Evolutionary conservation across 495 filamentous ascomycete genomes (phyloP), one percentile per base, ranked within the genome.

Genomic region (Tuber magnatum): DNA sequence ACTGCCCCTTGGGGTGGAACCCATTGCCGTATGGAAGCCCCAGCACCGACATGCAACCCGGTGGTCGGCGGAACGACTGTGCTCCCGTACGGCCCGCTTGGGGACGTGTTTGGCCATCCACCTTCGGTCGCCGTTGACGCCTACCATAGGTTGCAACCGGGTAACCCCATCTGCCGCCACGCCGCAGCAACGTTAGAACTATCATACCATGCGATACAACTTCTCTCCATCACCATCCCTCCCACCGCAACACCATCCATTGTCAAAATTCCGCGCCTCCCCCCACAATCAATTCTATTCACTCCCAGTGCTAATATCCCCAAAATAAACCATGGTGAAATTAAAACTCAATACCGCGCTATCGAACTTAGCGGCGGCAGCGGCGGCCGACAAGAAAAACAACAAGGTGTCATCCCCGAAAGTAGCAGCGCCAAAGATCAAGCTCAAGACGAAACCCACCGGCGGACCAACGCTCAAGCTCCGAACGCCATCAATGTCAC

Each of bases 401-500:
- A 83, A 85, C 16, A 88, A 86, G 75, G 65, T 68, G 43, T 84
- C 73, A 81, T 84, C 56, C 83, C 82, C 56, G 81, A 87, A 83
- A 86, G 85, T 82, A 78, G 86, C 43, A 68, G 81, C n/a, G 78
- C 81, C 81, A 24, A 83, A 83, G 76, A 80, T 83, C 69, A 83
- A 80, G 48, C 77, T 80, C 73, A 80, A 80, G 73, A 80, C 76
- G 68, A 80, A 85, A 71, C 51, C 76, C 82, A 82, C 74, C 77
- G 14, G 56, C 5, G 85, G 83, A 71, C 85, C 85, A 68, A 83
- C 84, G 14, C 79, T 89, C 22, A 89, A 88, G 76, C 85, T 89
- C 79, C 87, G 85, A 73, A 86, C 88, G 71, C 82, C 83, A 70
- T 85, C 85, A 78, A 85, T 85, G 73, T 83, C 82, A 41, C 56